A percentile compares a stretch with the other conserved stretches of the same genome.
These are phyloP conservation scores for Spirogloea muscicola DNA, from an alignment of 139 green algal species.

Conservation along the genomic window DNA sequence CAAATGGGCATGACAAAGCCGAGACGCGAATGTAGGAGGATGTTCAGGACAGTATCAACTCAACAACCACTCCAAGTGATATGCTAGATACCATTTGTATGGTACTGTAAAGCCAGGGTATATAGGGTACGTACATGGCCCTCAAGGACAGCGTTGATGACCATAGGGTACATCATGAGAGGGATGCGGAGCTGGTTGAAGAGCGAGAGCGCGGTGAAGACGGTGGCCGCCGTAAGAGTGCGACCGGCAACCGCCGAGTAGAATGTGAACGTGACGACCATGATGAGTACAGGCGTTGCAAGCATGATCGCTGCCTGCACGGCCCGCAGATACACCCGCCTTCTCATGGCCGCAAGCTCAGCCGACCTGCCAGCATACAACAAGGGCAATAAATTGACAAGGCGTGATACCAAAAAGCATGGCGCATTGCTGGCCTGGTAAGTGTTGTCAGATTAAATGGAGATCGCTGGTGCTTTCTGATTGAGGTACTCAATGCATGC, in stretches of 20 bases:
- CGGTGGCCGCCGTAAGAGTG: slow-evolving; percentile 53
- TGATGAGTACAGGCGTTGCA: slow-evolving; percentile 38
- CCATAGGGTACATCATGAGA: slow-evolving; percentile 70
- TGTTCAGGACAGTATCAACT: too few species aligned
- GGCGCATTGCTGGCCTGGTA: too few species aligned
- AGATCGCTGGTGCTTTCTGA: too few species aligned
- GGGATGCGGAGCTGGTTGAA: slow-evolving; percentile 91
- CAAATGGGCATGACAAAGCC: too few species aligned
- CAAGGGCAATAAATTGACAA: too few species aligned
- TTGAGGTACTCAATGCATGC: too few species aligned
- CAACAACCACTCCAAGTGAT: too few species aligned
- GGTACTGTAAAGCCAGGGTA: too few species aligned
- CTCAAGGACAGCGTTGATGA: slow-evolving; percentile 32
- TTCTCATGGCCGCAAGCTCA: slow-evolving; percentile 49
- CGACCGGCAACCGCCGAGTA: slow-evolving; percentile 60
- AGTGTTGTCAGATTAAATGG: too few species aligned
- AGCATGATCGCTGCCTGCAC: slow-evolving; percentile 43
- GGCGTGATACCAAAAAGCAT: too few species aligned
- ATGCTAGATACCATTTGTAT: too few species aligned
- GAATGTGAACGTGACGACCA: slow-evolving; percentile 61
- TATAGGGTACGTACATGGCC: slow-evolving; percentile 26
- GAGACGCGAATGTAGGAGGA: too few species aligned
- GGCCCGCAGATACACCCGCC: slow-evolving; percentile 41
- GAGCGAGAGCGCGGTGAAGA: slow-evolving; percentile 81
- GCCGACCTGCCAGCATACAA: neutral